A percentile compares a stretch with the other conserved stretches of the same genome.
Evolutionary conservation across 73 alveolate species (phyloP).

Genomic region (Paramecium biaurelia): DNA sequence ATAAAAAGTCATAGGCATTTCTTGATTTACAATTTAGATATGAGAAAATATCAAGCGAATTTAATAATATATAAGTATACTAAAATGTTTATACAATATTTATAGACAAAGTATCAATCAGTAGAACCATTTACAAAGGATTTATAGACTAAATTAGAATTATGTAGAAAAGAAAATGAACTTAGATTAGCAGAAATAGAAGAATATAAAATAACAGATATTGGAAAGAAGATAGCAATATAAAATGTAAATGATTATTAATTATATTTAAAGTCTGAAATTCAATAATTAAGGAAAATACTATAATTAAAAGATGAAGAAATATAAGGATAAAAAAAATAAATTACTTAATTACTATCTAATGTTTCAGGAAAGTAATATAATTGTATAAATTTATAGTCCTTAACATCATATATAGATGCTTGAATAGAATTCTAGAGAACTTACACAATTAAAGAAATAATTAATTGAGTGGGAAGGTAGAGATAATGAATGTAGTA

Average conservation of each 20-base stretch:
- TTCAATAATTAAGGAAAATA: not conserved
- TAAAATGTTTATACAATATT: no score
- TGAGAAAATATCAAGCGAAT: not conserved
- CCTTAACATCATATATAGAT: slow-evolving; percentile 20
- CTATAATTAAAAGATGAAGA: slow-evolving; percentile 26
- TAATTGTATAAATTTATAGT: not conserved
- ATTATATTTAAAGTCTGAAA: not conserved
- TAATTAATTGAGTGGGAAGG: slow-evolving; percentile 15
- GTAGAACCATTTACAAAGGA: slow-evolving; percentile 10
- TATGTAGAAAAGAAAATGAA: slow-evolving; percentile 12
- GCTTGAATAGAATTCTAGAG: slow-evolving; percentile 43
- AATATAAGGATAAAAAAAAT: not conserved
- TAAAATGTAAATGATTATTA: not conserved
- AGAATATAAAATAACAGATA: slow-evolving; percentile 32
- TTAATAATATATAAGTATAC: not conserved
- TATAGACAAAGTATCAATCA: not conserved
- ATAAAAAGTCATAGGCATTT: not conserved
- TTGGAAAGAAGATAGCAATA: slow-evolving; percentile 37
- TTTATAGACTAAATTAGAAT: not conserved
- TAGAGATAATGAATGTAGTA: slow-evolving; percentile 13
- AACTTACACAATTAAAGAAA: not conserved
- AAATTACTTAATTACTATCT: not conserved
- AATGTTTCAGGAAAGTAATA: slow-evolving; percentile 37
- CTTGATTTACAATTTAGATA: not conserved
- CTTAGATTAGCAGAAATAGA: not conserved